Evolutionary conservation across 441 rosid species (phyloP), one percentile per base, ranked within the genome.

Genomic region (Bocquillonia castaneifolia): DNA sequence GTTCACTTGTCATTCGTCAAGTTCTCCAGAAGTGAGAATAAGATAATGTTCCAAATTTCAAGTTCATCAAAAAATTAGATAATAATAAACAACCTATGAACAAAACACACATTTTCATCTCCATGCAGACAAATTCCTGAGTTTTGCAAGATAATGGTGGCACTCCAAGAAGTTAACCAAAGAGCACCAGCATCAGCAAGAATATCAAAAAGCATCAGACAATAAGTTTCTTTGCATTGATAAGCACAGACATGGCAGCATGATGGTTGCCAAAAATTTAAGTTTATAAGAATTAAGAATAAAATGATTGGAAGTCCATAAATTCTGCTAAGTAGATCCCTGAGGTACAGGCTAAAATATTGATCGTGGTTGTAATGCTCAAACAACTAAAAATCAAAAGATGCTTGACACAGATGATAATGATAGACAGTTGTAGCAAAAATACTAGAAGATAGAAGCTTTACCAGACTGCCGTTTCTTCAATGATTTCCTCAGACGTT

Each of bases 391-490:
- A 50, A 51, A 69, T 23, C 32, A 51, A 3, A 59, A 59, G 40
- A 59, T 51, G 26, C 10, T 40, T 26, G 23, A 31, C 20, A 60
- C 3, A 51, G 44, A 22, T 47, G 9, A 48, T 32, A 23, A 23
- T 5, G 15, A 42, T 39, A 53, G 37, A 56, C 7, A 22, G 14
- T 25, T 42, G 47, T 5, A 12, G 40, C 26, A 32, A 14, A 59
- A 71, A 39, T 37, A 64, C 31, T 25, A 45, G 58, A 70, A 13
- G 64, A 63, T 29, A 26, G 32, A 70, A 55, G 50, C 58, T 70
- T 81, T 82, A 86, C 96, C 95, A 78, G 86, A 79, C 80, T 86
- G 96, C 56, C 94, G 88, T 78, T 95, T 95, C 91, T 95, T 95
- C 70, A 95, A 79, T 55, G 84, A 81, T 82, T 92, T 95, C 55